These are phyloP conservation scores for Echinosophora koreensis DNA, from an alignment of 306 rosid genomes.

Conservation along the genomic window DNA sequence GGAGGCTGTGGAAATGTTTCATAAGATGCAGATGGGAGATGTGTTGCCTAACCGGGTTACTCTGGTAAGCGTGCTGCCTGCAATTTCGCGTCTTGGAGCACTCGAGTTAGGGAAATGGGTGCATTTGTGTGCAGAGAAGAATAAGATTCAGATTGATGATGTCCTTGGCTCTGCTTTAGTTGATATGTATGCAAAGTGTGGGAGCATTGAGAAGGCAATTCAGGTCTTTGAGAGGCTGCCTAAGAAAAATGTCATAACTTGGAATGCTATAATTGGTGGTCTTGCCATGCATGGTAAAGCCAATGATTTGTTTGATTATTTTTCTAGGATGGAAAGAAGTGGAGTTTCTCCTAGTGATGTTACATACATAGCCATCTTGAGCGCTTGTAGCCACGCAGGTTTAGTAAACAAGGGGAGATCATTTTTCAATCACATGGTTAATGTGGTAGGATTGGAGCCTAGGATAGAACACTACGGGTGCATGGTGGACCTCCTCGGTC, in stretches of 20 bases:
- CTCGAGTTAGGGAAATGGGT: conserved; percentile 83
- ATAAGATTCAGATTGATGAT: conserved; percentile 57
- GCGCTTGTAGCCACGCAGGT: conserved; percentile 87
- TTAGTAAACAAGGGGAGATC: conserved; percentile 67
- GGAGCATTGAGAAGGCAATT: conserved; percentile 81
- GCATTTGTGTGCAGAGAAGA: conserved; percentile 71
- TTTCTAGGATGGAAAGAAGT: conserved; percentile 61
- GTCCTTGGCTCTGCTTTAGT: conserved; percentile 83
- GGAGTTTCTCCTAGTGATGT: conserved; percentile 76
- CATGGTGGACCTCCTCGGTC: conserved; percentile 82
- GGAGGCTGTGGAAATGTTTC: conserved; percentile 71
- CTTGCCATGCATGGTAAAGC: conserved; percentile 82
- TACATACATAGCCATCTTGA: conserved; percentile 65
- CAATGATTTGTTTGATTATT: conserved; percentile 54
- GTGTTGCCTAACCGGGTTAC: conserved; percentile 73
- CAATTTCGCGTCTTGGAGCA: conserved; percentile 72
- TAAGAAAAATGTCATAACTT: conserved; percentile 66
- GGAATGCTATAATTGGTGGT: conserved; percentile 73
- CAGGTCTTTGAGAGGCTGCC: conserved; percentile 72
- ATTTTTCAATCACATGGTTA: conserved; percentile 70
- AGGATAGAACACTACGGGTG: conserved; percentile 85
- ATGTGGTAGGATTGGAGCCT: conserved; percentile 59
- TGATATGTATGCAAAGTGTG: conserved; percentile 82
- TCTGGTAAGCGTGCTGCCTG: conserved; percentile 74
- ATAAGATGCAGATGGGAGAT: conserved; percentile 63